Evolutionary conservation across 192 early-diverging fungal species (phyloP).

Genomic region (Umbelopsis sp.): DNA sequence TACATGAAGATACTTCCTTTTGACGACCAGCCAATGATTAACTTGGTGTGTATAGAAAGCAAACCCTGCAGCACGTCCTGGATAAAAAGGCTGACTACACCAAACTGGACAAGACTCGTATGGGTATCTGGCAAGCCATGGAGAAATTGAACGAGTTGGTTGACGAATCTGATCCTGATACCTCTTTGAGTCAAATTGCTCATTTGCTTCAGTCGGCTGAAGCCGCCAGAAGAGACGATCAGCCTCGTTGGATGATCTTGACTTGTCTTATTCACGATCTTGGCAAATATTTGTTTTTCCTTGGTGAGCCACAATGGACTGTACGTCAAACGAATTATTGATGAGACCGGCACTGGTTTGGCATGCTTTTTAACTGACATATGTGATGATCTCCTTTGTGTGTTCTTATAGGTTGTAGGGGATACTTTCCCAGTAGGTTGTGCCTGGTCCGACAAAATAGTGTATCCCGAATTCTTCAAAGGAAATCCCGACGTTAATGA

Average conservation of each 20-base stretch:
- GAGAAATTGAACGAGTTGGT: conserved; percentile 45
- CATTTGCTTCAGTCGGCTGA: conserved; percentile 58
- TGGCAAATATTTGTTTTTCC: conserved; percentile 50
- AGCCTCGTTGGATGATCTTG: conserved; percentile 53
- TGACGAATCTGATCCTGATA: conserved; percentile 60
- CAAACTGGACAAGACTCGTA: conserved; percentile 20
- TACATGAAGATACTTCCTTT: too few relatives aligned
- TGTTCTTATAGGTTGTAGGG: conserved; percentile 34
- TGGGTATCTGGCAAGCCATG: conserved; percentile 55
- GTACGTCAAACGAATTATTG: conserved; percentile 28
- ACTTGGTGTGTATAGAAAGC: conserved; percentile 16
- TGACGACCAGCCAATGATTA: background rate
- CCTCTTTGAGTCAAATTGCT: conserved; percentile 48
- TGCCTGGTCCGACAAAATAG: conserved; percentile 43
- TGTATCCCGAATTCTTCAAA: conserved; percentile 42
- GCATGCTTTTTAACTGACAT: background rate
- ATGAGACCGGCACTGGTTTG: background rate
- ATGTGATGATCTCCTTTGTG: background rate
- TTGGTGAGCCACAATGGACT: conserved; percentile 54
- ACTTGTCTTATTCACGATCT: conserved; percentile 55
- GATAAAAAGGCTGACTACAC: conserved; percentile 29
- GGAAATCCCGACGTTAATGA: conserved; percentile 45
- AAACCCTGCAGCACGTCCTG: conserved; percentile 39
- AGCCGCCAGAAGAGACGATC: conserved; percentile 44
- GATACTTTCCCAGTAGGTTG: conserved; percentile 63